Evolutionary conservation across 2,329 filamentous ascomycete genomes (phyloP).

Genomic region (Trichoderma sp.): DNA sequence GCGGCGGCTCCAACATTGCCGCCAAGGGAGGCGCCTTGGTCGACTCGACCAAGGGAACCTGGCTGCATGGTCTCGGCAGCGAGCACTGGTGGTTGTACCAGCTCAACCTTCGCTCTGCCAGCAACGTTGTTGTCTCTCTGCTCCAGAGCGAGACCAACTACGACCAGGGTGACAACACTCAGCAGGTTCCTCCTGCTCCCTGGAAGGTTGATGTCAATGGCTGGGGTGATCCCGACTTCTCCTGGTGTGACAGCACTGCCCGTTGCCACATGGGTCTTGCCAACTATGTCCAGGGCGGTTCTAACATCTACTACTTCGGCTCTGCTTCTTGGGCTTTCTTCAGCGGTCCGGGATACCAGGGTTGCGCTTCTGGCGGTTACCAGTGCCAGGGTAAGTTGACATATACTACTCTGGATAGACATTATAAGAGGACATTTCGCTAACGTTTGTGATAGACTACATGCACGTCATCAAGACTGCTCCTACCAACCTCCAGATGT

Average conservation of each 20-base stretch:
- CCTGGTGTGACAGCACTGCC: constrained; percentile 35
- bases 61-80: constrained; percentile 46
- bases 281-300: constrained; percentile 42
- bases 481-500: constrained; percentile 39
- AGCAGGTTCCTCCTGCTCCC: constrained; percentile 36
- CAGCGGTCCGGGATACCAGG: constrained; percentile 38
- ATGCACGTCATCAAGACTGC: constrained; percentile 41
- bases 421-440: not conserved
- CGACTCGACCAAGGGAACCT: constrained; percentile 48
- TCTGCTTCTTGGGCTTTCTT: constrained; percentile 46
- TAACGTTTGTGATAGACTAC: constrained; percentile 19
- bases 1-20: constrained; percentile 45
- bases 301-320: constrained; percentile 40
- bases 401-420: not conserved
- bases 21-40: constrained; percentile 48
- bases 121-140: constrained; percentile 50
- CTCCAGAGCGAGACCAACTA: constrained; percentile 54
- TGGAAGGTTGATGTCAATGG: constrained; percentile 36
- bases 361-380: constrained; percentile 29
- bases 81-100: constrained; percentile 60
- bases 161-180: constrained; percentile 34
- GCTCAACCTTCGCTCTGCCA: constrained; percentile 49
- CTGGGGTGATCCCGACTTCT: constrained; percentile 44
- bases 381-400: constrained; percentile 34
- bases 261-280: constrained; percentile 43